These are phyloP conservation scores for Spatholobus suberectus DNA, from an alignment of 306 rosid genomes.

Conservation along the genomic window DNA sequence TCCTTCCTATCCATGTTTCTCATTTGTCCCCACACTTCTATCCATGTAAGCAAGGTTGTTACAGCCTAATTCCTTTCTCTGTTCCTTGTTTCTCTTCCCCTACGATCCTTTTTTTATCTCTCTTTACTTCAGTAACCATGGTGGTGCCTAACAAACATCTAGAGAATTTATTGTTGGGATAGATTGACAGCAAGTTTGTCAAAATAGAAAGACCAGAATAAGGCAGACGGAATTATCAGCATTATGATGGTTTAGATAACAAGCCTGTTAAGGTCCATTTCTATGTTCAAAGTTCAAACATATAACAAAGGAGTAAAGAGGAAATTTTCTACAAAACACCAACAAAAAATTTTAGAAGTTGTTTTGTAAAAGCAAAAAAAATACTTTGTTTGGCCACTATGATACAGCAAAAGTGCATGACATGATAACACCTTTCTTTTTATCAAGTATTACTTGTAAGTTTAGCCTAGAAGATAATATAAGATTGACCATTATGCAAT, in stretches of 20 bases:
- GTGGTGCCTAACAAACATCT: slow-evolving; percentile 7
- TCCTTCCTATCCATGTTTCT: not conserved
- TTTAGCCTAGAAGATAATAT: slow-evolving; percentile 16
- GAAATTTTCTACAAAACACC: slow-evolving; percentile 9
- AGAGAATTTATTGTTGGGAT: slow-evolving; percentile 2
- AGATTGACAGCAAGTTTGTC: slow-evolving; percentile 17
- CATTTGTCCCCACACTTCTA: not conserved
- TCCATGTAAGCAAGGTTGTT: slow-evolving; percentile 15
- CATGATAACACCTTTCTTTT: not conserved
- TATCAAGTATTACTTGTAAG: slow-evolving; percentile 18
- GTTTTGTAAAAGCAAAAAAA: not conserved
- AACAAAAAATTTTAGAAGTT: not conserved
- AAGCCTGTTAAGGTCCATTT: slow-evolving; percentile 12
- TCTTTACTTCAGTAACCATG: not conserved
- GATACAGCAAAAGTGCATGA: slow-evolving; percentile 26
- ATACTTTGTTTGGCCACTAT: slow-evolving; percentile 8
- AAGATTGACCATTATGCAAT: slow-evolving; percentile 30
- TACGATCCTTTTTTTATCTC: not conserved
- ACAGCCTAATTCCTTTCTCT: not conserved
- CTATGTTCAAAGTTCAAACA: slow-evolving; percentile 6
- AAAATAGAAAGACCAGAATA: not conserved
- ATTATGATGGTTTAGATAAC: slow-evolving; percentile 10
- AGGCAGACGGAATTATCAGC: slow-evolving; percentile 11
- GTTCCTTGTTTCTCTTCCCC: not conserved
- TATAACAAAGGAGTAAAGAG: not conserved